Base-by-base conservation (phyloP, 2,329 filamentous ascomycete species). In the Colletotrichum limetticola region DNA sequence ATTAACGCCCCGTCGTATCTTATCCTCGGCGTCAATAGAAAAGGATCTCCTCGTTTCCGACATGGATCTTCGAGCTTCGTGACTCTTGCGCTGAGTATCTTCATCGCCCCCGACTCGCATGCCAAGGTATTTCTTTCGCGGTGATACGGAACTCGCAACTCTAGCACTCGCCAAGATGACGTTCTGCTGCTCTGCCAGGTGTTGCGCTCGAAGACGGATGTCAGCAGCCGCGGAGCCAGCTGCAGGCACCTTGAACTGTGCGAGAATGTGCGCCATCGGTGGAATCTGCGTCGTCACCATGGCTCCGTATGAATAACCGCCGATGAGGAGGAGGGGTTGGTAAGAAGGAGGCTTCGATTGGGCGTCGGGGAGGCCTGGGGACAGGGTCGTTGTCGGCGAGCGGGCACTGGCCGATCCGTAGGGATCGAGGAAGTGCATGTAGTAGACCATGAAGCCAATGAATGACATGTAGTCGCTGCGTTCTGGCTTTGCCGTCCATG, bases 221-320 rank as follows among this genome's bases (percentile, higher is more conserved):
- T 95, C 92, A 16, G 91, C 88, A 0, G 91, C 88, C 5, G 91
- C 82, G 0, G 91, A 91, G 52, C 87, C 90, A n/a, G 80, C 77
- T 3, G 82, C 75, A 0, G 90, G 88, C 0, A 83, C 80, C 8
- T 83, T 79, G 76, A 97, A 95, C 1, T 88, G 82, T 1, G 86
- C 80, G 28, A 94, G 82, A 32, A 97, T 89, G 0, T 86, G 82
- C 12, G 85, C 80, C 46, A 92, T 82, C 0, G 91, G 86, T 0
- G 95, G 94, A 0, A 97, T 87, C 70, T 92, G 91, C 0, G 89
- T 91, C 2, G 94, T 91, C 52, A 98, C 90, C 78, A 98, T 89
- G 5, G 95, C 94, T 56, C 97, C 97, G 81, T 98, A 98, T 0
- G 95, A 98, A 81, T 98, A 98, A 14, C 95, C 95, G 2, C 89